phyloP scores from a whole-genome alignment of 1,139 yeast genomes.

The Candida sp. region DNA sequence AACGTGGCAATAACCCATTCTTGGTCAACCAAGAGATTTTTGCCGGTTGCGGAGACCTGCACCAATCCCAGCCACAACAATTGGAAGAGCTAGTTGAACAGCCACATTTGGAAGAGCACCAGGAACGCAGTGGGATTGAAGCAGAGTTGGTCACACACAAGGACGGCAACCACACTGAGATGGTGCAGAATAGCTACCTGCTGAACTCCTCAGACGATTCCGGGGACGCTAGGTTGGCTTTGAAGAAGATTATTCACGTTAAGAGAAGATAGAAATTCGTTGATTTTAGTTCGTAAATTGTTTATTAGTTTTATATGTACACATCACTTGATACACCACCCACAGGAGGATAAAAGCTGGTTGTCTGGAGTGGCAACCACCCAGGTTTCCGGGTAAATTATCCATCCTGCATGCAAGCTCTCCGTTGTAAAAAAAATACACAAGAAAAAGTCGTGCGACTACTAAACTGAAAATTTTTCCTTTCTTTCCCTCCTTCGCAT shows the following conservation, averaged over 20 bases:
- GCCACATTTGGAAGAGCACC: constrained; percentile 5
- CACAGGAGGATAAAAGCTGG: neutral
- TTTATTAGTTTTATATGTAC: neutral
- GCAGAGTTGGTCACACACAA: neutral
- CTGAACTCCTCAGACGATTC: constrained; percentile 28
- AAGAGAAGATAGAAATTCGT: constrained; percentile 25
- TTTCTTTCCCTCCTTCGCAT: constrained; percentile 10
- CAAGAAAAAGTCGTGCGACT: constrained; percentile 5
- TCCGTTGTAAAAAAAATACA: neutral
- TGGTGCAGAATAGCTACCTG: neutral
- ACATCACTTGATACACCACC: neutral
- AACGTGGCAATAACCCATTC: constrained; percentile 26
- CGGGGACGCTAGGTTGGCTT: constrained; percentile 47
- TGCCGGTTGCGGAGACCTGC: constrained; percentile 14
- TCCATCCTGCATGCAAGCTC: constrained; percentile 5
- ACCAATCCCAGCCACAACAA: constrained; percentile 8
- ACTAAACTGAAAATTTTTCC: constrained; percentile 7
- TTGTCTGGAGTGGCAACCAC: neutral
- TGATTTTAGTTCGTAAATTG: constrained; percentile 1
- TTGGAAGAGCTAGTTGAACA: constrained; percentile 6
- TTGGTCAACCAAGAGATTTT: constrained; percentile 37
- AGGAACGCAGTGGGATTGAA: neutral
- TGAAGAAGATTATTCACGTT: constrained; percentile 42
- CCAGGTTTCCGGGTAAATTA: constrained; percentile 8
- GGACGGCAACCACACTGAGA: neutral